Conservation (phyloP, 148 eudicot genomes). For the Camellia sinensis region DNA sequence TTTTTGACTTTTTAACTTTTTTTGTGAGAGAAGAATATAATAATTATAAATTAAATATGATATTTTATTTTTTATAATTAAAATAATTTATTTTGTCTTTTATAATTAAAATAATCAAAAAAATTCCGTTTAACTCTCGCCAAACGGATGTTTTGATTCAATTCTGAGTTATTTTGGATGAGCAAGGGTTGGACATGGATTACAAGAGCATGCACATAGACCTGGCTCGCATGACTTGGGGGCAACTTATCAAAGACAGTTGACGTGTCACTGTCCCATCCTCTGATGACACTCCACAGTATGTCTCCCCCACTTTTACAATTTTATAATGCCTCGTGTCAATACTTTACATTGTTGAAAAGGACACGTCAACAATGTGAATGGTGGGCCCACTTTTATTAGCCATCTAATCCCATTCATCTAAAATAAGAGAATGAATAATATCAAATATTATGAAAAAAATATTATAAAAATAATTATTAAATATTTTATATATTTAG, state of each 20-base stretch:
- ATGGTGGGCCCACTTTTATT: background rate
- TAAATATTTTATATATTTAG: no score
- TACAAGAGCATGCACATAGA: background rate
- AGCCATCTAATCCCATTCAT: background rate
- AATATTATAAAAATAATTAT: no score
- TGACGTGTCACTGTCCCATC: constrained; percentile 11
- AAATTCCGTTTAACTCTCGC: no score
- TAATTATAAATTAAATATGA: no score
- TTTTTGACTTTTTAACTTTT: no score
- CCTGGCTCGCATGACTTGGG: background rate
- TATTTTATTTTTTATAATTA: no score
- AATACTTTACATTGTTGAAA: background rate
- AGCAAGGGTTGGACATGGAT: background rate
- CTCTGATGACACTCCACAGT: background rate
- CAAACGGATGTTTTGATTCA: background rate
- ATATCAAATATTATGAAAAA: background rate
- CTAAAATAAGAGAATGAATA: background rate
- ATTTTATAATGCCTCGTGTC: background rate
- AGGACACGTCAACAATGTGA: background rate
- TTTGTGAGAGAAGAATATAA: no score
- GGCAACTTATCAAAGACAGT: background rate
- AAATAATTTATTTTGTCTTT: no score
- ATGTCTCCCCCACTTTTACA: background rate
- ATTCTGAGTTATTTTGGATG: background rate
- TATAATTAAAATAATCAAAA: no score